Evolutionary conservation across 1,139 yeast genomes (phyloP), one percentile per base, ranked within the genome.

Genomic region (Magnusiomyces tetraspermus): DNA sequence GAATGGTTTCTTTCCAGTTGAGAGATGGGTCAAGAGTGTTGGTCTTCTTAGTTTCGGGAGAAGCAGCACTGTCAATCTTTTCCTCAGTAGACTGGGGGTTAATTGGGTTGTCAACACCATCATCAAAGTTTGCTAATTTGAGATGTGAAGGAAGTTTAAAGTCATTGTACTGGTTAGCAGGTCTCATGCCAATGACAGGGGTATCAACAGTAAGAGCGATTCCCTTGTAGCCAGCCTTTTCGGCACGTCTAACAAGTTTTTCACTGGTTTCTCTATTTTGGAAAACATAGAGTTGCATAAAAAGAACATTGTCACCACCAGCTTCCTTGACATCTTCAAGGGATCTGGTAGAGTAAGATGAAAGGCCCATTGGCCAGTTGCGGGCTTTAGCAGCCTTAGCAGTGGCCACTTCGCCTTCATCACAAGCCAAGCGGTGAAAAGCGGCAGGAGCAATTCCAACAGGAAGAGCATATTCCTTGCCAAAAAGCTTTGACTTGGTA

Each of bases 381-480:
- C 56, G 55, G 30, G 60, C 53, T 50, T 58, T 57, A 19, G 70
- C 69, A 3, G 72, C 72, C 24, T 60, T 52, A 13, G 69, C 70
- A 11, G 72, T 68, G 13, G 71, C 72, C 2, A 70, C 69, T 62
- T 83, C 88, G 0, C 85, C 88, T 44, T 80, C 83, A 0, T 77
- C 76, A 59, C 78, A 79, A 1, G 86, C 87, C 67, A 80, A 72
- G 54, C 72, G 75, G 46, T 85, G 84, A 60, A 81, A 77, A 0
- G 86, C 87, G 38, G 83, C 76, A 0, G 88, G 86, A 13, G 85
- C 79, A 51, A 81, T 72, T 55, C 83, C 84, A 57, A 82, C 74
- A 6, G 89, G 89, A 2, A 76, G 70, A 19, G 68, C 64, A 24
- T 72, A 69, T 36, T 66, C 62, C 30, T 64, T 56, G 19, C 81